phyloP scores from a whole-genome alignment of 148 eudicot species.

The Beta vulgaris region DNA sequence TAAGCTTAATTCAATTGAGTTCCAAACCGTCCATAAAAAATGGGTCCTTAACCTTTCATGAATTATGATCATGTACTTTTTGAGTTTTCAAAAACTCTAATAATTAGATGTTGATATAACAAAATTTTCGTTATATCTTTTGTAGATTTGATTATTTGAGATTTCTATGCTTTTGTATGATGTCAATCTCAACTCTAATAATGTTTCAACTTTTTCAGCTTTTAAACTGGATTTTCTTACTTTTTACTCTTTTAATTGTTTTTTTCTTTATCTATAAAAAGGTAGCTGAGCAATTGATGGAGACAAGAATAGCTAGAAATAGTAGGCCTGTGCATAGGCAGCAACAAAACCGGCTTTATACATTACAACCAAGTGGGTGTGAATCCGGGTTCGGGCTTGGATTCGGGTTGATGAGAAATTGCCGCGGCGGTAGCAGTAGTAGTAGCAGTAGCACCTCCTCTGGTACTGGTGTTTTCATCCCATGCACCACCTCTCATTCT shows the following conservation, averaged over 20 bases:
- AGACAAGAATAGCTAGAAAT: conserved; percentile 1
- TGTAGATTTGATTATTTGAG: not conserved
- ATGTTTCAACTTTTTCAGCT: conserved; percentile 1
- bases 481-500: not conserved
- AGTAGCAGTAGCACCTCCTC: conserved; percentile 13
- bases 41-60: too few relatives aligned
- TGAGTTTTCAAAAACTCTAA: too few relatives aligned
- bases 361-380: not conserved
- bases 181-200: not conserved
- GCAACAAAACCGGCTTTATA: not conserved
- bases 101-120: too few relatives aligned
- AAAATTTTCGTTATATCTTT: conserved; percentile 5
- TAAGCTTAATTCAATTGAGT: too few relatives aligned
- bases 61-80: too few relatives aligned
- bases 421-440: conserved; percentile 7
- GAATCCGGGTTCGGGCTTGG: not conserved
- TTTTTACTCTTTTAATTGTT: not conserved
- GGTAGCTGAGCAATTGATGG: conserved; percentile 8
- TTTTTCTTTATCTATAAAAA: too few relatives aligned
- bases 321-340: conserved; percentile 11
- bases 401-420: not conserved
- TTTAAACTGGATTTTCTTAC: not conserved
- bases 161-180: not conserved
- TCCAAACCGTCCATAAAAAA: too few relatives aligned
- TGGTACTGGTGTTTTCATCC: conserved; percentile 34